Conservation (phyloP, 192 early-diverging fungal genomes). For the Linnemannia schmuckeri region DNA sequence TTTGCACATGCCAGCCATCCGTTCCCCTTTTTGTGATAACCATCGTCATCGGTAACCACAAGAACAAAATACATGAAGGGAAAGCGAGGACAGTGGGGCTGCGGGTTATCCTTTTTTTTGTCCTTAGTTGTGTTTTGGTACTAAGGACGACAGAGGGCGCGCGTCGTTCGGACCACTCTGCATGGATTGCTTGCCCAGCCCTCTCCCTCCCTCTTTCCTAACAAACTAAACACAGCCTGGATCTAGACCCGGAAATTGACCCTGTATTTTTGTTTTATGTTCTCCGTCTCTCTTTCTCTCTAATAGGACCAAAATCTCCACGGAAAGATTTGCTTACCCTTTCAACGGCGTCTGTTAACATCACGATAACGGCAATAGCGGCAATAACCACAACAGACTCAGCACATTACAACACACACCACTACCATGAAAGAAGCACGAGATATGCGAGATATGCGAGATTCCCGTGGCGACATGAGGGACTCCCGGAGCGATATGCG, state of each 20-base stretch:
- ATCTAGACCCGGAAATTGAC: background rate
- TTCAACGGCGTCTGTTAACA: background rate
- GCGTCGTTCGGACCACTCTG: constrained; percentile 5
- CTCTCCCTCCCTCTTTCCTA: background rate
- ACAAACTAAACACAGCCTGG: constrained; percentile 1
- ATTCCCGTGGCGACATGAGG: constrained; percentile 18
- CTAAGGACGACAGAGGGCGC: background rate
- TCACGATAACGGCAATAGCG: background rate
- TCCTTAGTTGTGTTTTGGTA: background rate
- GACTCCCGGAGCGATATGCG: constrained; percentile 20
- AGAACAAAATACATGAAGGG: background rate
- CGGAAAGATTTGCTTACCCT: background rate
- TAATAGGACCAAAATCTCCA: background rate
- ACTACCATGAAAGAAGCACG: constrained; percentile 37
- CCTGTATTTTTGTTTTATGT: background rate
- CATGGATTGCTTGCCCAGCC: constrained; percentile 7
- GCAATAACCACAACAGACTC: background rate
- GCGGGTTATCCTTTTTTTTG: background rate
- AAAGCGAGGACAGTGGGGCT: background rate
- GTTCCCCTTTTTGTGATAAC: background rate
- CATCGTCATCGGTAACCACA: background rate
- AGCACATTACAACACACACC: constrained; percentile 3
- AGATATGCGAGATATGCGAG: constrained; percentile 21
- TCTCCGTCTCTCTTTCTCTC: background rate
- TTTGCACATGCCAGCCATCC: constrained; percentile 6